phyloP scores from a whole-genome alignment of 495 filamentous ascomycete species.

The Podospora pseudocomata region DNA sequence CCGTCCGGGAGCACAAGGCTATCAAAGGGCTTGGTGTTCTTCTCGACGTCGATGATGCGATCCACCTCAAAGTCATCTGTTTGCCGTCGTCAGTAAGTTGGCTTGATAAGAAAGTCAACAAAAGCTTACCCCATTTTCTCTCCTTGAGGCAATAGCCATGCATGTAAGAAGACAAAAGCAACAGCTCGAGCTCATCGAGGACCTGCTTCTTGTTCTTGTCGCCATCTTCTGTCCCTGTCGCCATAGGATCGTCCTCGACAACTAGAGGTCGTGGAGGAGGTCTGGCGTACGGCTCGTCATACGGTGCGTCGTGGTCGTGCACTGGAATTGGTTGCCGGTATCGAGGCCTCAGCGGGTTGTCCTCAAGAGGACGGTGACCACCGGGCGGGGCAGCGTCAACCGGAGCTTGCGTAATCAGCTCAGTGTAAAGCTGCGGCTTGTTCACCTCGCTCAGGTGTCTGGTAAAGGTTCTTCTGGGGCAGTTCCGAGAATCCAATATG shows the following conservation, averaged over 20 bases:
- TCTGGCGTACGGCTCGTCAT: conserved; percentile 5
- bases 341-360: not conserved
- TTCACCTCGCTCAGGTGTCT: not conserved
- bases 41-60: conserved; percentile 36
- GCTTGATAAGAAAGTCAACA: not conserved
- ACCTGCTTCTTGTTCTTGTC: not conserved
- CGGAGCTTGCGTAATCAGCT: conserved; percentile 20
- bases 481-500: not conserved
- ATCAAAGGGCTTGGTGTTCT: conserved; percentile 49
- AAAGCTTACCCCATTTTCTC: conserved; percentile 31
- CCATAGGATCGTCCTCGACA: not conserved
- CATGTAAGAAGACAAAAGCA: conserved; percentile 30
- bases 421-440: conserved; percentile 2
- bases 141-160: conserved; percentile 34
- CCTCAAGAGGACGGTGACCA: conserved; percentile 19
- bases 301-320: not conserved
- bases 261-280: not conserved
- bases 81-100: conserved; percentile 2
- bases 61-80: conserved; percentile 29
- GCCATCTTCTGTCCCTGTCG: not conserved
- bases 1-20: conserved; percentile 47
- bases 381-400: conserved; percentile 15
- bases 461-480: not conserved
- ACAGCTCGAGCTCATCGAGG: conserved; percentile 11
- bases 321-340: not conserved